phyloP scores from a whole-genome alignment of 2,329 filamentous ascomycete genomes.

The Myriosclerotinia scirpicola region DNA sequence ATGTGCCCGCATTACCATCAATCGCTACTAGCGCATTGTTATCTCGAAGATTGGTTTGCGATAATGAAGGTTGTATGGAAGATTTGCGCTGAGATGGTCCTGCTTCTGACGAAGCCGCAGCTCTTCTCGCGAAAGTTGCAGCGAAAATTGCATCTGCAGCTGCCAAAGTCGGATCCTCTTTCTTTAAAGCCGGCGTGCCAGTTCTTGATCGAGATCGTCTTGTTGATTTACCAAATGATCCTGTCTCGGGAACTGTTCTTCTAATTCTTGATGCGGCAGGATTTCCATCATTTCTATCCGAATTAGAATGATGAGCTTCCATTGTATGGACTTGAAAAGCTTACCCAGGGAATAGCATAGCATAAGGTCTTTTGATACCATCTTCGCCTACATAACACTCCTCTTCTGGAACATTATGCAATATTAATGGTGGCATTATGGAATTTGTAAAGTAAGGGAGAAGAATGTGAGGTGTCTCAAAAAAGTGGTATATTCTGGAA shows the following conservation, averaged over 20 bases:
- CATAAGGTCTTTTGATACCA: conserved; percentile 64
- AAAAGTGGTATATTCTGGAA: conserved; percentile 15
- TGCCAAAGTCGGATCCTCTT: conserved; percentile 61
- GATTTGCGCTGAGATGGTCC: conserved; percentile 40
- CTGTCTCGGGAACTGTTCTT: conserved; percentile 58
- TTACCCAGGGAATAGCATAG: conserved; percentile 65
- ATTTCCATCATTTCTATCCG: conserved; percentile 53
- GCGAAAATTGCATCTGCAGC: conserved; percentile 63
- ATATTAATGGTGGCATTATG: conserved; percentile 62
- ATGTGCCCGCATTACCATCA: conserved; percentile 34
- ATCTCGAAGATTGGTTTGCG: conserved; percentile 40
- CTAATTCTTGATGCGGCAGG: conserved; percentile 50
- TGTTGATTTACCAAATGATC: conserved; percentile 67
- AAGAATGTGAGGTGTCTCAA: conserved; percentile 21
- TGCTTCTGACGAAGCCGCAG: conserved; percentile 36
- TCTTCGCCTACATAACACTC: conserved; percentile 66
- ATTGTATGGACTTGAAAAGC: conserved; percentile 33
- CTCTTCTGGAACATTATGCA: conserved; percentile 68
- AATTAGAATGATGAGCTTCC: conserved; percentile 26
- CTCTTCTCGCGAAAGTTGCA: conserved; percentile 53
- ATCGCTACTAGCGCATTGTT: conserved; percentile 39
- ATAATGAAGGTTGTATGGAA: conserved; percentile 37
- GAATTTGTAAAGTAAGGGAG: conserved; percentile 16
- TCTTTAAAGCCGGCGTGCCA: conserved; percentile 51
- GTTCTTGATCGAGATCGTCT: conserved; percentile 62